These are phyloP conservation scores for Diaporthe ilicicola DNA, from an alignment of 2,329 filamentous ascomycete genomes.

Conservation along the genomic window DNA sequence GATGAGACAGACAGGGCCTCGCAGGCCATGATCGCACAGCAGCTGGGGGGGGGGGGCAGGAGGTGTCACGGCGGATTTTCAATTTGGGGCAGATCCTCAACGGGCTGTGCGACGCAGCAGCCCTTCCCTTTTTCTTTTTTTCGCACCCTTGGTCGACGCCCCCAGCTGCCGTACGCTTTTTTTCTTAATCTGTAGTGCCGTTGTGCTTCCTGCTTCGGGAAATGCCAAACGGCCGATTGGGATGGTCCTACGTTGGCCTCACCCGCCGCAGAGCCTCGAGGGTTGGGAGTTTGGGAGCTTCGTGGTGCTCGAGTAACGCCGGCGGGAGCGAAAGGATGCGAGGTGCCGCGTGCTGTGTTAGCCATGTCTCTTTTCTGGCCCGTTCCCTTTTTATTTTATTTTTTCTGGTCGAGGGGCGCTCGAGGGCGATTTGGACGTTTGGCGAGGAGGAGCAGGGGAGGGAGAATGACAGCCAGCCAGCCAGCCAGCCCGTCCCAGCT, in stretches of 20 bases:
- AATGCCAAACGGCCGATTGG: neutral
- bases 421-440: neutral
- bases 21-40: neutral
- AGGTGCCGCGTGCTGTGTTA: conserved; percentile 25
- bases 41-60: neutral
- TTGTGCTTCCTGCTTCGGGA: neutral
- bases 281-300: neutral
- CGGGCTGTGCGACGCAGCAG: neutral
- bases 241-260: neutral
- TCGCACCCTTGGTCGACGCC: neutral
- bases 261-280: neutral
- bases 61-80: too few relatives aligned
- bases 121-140: too few relatives aligned
- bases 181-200: neutral
- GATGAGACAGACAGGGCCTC: neutral
- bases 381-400: too few relatives aligned
- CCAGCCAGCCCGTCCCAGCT: neutral
- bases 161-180: neutral
- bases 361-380: conserved; percentile 26
- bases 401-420: neutral
- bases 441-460: neutral
- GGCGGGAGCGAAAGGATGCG: conserved; percentile 22
- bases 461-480: neutral
- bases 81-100: conserved; percentile 4
- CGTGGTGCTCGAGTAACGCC: conserved; percentile 4